These are phyloP conservation scores for Penicillium daleae DNA, from an alignment of 495 filamentous ascomycete species.

Conservation along the genomic window DNA sequence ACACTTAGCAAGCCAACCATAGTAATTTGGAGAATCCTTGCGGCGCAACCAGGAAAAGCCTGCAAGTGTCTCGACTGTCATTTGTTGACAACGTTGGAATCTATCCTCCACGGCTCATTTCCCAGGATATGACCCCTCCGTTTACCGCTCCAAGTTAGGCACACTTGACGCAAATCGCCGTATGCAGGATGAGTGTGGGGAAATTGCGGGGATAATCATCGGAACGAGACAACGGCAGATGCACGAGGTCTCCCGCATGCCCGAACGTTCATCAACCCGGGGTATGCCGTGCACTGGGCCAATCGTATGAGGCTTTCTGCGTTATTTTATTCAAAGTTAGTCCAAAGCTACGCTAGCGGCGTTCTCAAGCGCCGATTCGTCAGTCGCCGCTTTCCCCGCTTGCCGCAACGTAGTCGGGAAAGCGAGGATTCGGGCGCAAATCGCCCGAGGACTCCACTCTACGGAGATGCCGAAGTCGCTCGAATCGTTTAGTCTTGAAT, in stretches of 20 bases:
- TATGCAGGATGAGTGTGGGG: background rate
- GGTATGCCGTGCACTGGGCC: background rate
- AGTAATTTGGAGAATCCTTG: background rate
- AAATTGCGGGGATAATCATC: background rate
- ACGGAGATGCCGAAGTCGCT: constrained; percentile 1
- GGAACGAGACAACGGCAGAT: background rate
- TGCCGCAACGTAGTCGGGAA: constrained; percentile 2
- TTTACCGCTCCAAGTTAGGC: background rate
- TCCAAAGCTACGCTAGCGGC: background rate
- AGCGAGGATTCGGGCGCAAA: constrained; percentile 1
- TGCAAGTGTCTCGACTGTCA: too few species aligned
- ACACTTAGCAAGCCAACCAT: background rate
- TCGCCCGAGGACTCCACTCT: constrained; percentile 4
- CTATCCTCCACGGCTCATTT: background rate
- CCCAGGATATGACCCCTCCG: background rate
- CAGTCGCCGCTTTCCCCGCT: background rate
- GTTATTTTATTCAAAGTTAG: background rate
- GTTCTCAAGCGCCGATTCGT: background rate
- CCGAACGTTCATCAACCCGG: background rate
- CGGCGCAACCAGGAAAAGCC: too few species aligned
- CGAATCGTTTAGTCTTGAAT: background rate
- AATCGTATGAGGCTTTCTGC: background rate
- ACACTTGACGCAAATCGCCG: background rate
- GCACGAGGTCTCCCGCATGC: background rate
- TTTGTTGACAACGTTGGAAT: background rate